A percentile compares a stretch with the other conserved stretches of the same genome.
phyloP scores from a whole-genome alignment of 495 filamentous ascomycete genomes.

The Aspergillus asperescens region DNA sequence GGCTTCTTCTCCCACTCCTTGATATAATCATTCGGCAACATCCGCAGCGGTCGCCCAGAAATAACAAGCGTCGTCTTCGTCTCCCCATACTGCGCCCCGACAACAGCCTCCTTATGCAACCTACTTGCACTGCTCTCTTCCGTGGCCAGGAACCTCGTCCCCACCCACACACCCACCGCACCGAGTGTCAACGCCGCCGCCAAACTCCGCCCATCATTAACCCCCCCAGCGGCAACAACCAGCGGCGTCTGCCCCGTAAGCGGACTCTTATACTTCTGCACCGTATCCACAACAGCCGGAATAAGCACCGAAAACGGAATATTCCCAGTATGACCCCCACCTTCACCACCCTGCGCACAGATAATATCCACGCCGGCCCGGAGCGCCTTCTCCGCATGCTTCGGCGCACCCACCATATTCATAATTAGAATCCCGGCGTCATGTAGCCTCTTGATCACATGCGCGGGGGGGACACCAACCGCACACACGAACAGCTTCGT shows the following conservation, averaged over 20 bases:
- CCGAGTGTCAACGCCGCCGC: conserved; percentile 69
- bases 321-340: conserved; percentile 73
- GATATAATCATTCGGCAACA: conserved; percentile 77
- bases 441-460: conserved; percentile 66
- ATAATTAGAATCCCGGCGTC: conserved; percentile 71
- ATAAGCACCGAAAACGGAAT: conserved; percentile 67
- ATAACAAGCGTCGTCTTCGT: conserved; percentile 75
- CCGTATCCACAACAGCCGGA: conserved; percentile 73
- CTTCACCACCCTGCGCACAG: conserved; percentile 76
- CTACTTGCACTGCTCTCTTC: conserved; percentile 71
- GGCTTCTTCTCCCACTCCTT: conserved; percentile 68
- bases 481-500: conserved; percentile 78
- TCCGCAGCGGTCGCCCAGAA: conserved; percentile 70
- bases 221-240: conserved; percentile 72
- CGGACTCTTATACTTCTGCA: conserved; percentile 52
- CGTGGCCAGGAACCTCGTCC: conserved; percentile 77
- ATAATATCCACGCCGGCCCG: conserved; percentile 77
- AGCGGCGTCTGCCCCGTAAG: conserved; percentile 51
- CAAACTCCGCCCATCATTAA: conserved; percentile 65
- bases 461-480: conserved; percentile 71
- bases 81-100: conserved; percentile 65
- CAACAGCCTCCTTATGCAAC: conserved; percentile 77
- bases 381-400: conserved; percentile 78
- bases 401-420: conserved; percentile 96
- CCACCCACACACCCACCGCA: conserved; percentile 74